A percentile compares a stretch with the other conserved stretches of the same genome.
Evolutionary conservation across 1,139 yeast species (phyloP).

Genomic region (Suhomyces coccinellae): DNA sequence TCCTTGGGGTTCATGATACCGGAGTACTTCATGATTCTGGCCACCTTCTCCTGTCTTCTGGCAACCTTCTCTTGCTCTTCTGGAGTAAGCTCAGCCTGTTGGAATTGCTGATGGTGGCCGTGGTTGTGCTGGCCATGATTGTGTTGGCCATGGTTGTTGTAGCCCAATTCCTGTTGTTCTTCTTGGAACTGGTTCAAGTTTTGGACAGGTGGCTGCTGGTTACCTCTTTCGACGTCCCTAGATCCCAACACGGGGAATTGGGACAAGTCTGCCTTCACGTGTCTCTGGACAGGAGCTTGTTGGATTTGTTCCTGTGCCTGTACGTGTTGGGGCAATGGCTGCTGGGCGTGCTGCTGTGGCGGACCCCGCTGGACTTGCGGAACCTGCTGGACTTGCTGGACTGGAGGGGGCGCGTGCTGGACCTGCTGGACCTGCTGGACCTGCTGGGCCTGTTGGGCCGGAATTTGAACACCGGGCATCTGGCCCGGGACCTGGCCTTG

Average conservation of each 20-base stretch:
- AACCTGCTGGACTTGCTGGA: conserved; percentile 16
- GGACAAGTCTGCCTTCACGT: conserved; percentile 39
- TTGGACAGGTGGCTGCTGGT: not conserved
- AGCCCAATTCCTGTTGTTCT: conserved; percentile 5
- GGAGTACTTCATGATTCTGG: conserved; percentile 76
- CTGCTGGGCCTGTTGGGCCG: not conserved
- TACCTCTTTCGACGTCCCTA: conserved; percentile 27
- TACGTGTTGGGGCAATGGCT: conserved; percentile 16
- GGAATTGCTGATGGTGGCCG: conserved; percentile 14
- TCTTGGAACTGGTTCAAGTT: not conserved
- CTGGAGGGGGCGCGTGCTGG: conserved; percentile 11
- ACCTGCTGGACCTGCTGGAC: not conserved
- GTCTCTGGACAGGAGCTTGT: conserved; percentile 14
- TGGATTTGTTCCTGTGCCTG: conserved; percentile 7
- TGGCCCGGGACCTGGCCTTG: conserved; percentile 10
- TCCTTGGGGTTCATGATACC: conserved; percentile 98
- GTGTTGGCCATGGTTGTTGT: conserved; percentile 12
- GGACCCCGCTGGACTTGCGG: conserved; percentile 15
- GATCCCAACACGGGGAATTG: conserved; percentile 55
- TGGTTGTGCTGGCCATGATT: conserved; percentile 6
- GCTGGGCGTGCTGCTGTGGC: conserved; percentile 12
- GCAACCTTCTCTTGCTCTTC: conserved; percentile 57
- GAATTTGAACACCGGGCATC: conserved; percentile 1
- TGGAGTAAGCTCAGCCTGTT: conserved; percentile 39
- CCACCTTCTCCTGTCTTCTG: conserved; percentile 75